phyloP scores from a whole-genome alignment of 2,329 filamentous ascomycete species.

The Curvularia sp. region DNA sequence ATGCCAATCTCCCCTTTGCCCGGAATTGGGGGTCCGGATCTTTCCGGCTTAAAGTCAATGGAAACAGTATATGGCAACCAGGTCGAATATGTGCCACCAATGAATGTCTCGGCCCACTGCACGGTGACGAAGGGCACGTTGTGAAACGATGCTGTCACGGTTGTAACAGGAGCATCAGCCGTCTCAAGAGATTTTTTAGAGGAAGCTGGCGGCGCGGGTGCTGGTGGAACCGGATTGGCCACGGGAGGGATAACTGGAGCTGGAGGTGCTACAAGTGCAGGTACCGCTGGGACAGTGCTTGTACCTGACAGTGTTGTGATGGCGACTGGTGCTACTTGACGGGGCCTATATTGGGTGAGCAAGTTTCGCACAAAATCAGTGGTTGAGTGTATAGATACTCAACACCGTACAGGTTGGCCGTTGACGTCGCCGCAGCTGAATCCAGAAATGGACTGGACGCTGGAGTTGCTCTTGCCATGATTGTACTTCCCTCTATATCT shows the following conservation, averaged over 20 bases:
- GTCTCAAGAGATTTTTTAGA: background rate
- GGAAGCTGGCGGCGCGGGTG: slow-evolving; percentile 4
- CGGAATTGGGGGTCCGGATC: slow-evolving; percentile 33
- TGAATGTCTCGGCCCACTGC: slow-evolving; percentile 45
- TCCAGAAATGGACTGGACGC: slow-evolving; percentile 9
- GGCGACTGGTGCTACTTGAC: slow-evolving; percentile 15
- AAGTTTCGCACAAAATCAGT: background rate
- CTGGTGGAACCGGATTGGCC: slow-evolving; percentile 10
- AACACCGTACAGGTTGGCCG: background rate
- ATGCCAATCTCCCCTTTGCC: slow-evolving; percentile 45
- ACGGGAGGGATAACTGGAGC: slow-evolving; percentile 7
- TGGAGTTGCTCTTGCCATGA: slow-evolving; percentile 13
- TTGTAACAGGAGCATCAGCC: background rate
- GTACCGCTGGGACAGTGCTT: background rate
- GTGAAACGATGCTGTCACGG: slow-evolving; percentile 6
- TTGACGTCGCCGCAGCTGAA: background rate
- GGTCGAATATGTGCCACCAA: slow-evolving; percentile 36
- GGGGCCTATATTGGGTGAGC: slow-evolving; percentile 21
- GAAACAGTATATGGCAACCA: slow-evolving; percentile 45
- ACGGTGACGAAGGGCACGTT: slow-evolving; percentile 37
- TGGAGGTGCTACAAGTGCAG: slow-evolving; percentile 3
- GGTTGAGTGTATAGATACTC: slow-evolving; percentile 2
- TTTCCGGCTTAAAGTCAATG: slow-evolving; percentile 32
- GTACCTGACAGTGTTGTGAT: slow-evolving; percentile 2
- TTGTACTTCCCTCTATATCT: slow-evolving; percentile 2